Conservation (phyloP, 73 alveolate species). For the Tetrahymena elliotti region DNA sequence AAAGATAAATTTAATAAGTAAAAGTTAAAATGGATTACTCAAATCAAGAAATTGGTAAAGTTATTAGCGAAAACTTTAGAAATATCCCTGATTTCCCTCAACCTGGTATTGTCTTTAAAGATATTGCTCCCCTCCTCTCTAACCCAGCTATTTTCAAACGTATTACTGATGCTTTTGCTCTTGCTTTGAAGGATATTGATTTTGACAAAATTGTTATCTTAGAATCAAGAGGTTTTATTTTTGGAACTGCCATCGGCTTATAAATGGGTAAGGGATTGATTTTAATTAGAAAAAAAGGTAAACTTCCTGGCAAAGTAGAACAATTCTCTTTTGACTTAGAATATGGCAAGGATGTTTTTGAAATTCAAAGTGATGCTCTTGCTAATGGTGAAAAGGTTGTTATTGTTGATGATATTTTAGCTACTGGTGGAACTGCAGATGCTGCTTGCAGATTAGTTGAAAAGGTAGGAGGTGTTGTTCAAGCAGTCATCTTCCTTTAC, state of each 20-base stretch:
- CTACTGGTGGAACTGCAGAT: conserved; percentile 45
- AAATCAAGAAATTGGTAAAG: not conserved
- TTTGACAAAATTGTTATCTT: conserved; percentile 37
- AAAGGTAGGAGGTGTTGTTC: conserved; percentile 16
- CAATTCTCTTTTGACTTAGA: conserved; percentile 17
- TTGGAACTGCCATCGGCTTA: conserved; percentile 27
- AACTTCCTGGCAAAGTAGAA: conserved; percentile 36
- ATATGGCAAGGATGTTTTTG: conserved; percentile 19
- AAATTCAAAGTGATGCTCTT: conserved; percentile 31
- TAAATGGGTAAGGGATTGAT: conserved; percentile 33
- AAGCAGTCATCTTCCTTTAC: not conserved
- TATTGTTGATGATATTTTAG: conserved; percentile 41
- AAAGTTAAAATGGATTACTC: not conserved
- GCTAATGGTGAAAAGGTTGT: conserved; percentile 30
- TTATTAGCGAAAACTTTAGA: not conserved
- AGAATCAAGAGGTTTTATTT: conserved; percentile 51
- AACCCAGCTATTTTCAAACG: not conserved
- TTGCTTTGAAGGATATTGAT: not conserved
- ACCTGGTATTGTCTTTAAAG: not conserved
- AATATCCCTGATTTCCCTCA: not conserved
- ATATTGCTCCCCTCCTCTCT: not conserved
- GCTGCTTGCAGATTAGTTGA: conserved; percentile 30
- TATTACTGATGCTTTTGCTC: not conserved
- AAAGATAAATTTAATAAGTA: not conserved
- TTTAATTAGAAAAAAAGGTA: conserved; percentile 42